Percentiles rank a stretch among this genome's conserved stretches.
Conservation (phyloP, 768 basidiomycete genomes). For the Panaeolus papilionaceus region DNA sequence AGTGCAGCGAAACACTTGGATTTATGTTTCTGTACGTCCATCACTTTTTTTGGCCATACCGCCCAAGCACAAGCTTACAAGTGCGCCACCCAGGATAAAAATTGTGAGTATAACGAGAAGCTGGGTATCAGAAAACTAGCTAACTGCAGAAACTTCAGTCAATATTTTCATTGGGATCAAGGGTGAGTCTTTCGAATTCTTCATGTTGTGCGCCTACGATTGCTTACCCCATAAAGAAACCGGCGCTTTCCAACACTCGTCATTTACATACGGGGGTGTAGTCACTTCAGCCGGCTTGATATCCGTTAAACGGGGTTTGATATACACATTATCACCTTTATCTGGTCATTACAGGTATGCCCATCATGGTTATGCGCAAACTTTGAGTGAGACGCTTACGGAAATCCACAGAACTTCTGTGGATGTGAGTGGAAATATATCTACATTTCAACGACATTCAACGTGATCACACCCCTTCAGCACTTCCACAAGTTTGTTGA, state of each 20-base stretch:
- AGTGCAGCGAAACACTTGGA: slow-evolving; percentile 67
- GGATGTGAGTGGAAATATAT: slow-evolving; percentile 38
- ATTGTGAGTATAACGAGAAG: slow-evolving; percentile 43
- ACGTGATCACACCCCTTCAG: slow-evolving; percentile 35
- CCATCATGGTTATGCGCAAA: not conserved
- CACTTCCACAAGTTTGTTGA: slow-evolving; percentile 65
- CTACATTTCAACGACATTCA: not conserved
- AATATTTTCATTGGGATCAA: slow-evolving; percentile 77
- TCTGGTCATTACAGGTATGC: slow-evolving; percentile 68
- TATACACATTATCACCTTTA: slow-evolving; percentile 66
- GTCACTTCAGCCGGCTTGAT: slow-evolving; percentile 74
- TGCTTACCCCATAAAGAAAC: slow-evolving; percentile 39
- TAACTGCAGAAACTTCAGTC: slow-evolving; percentile 37
- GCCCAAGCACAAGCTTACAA: not conserved
- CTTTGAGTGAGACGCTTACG: not conserved
- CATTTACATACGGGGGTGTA: slow-evolving; percentile 60
- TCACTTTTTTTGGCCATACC: not conserved
- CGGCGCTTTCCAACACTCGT: slow-evolving; percentile 72
- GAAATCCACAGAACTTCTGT: slow-evolving; percentile 52
- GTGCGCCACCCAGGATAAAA: slow-evolving; percentile 47
- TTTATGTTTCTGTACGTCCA: slow-evolving; percentile 63
- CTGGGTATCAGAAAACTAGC: not conserved
- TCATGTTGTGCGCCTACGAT: not conserved
- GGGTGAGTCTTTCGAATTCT: slow-evolving; percentile 31
- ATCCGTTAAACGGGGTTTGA: slow-evolving; percentile 63